Evolutionary conservation across 2,329 filamentous ascomycete species (phyloP).

Genomic region (Talaromyces sp.): DNA sequence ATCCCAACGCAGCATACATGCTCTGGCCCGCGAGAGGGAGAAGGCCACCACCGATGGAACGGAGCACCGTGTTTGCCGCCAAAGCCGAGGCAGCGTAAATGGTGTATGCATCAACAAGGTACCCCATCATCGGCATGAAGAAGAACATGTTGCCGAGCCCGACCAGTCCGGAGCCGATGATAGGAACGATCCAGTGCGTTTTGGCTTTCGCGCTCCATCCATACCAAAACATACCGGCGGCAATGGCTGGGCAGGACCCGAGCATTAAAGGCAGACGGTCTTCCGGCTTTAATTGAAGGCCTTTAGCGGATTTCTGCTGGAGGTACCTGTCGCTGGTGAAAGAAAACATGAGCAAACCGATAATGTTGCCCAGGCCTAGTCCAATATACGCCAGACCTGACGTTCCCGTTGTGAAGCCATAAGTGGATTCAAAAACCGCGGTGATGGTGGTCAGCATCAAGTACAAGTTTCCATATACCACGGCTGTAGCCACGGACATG

Average conservation of each 20-base stretch:
- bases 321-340: conserved; percentile 24
- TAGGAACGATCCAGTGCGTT: conserved; percentile 57
- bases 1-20: conserved; percentile 45
- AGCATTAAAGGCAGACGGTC: conserved; percentile 21
- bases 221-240: conserved; percentile 50
- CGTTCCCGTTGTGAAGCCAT: conserved; percentile 48
- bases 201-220: conserved; percentile 53
- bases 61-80: conserved; percentile 53
- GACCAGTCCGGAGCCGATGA: conserved; percentile 55
- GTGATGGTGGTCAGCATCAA: conserved; percentile 58
- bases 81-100: conserved; percentile 47
- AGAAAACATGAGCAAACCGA: conserved; percentile 22
- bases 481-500: conserved; percentile 55
- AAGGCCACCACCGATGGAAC: conserved; percentile 55
- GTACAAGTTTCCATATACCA: conserved; percentile 59
- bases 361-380: conserved; percentile 45
- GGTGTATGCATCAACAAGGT: conserved; percentile 56
- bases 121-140: conserved; percentile 56
- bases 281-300: conserved; percentile 19
- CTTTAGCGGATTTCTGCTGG: conserved; percentile 18
- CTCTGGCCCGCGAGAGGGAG: conserved; percentile 59
- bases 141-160: conserved; percentile 50
- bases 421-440: conserved; percentile 52
- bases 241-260: conserved; percentile 10
- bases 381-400: conserved; percentile 53